Conservation (phyloP, 192 early-diverging fungal species). For the Coemansia nantahalensis region DNA sequence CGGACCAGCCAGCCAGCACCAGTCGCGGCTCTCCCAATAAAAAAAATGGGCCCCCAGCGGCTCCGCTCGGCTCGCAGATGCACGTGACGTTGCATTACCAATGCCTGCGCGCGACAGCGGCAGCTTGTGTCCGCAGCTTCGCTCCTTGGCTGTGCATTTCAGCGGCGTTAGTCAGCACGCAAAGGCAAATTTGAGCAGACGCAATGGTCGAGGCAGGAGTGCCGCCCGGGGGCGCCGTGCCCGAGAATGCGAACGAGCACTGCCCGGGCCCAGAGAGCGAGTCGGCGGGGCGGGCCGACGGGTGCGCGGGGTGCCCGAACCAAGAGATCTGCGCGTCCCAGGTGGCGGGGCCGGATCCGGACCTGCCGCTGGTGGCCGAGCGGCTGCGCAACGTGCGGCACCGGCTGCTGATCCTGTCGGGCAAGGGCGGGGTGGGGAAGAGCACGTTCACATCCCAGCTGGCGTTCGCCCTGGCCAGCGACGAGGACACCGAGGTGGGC, state of each 20-base stretch:
- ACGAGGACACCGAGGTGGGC: slow-evolving; percentile 58
- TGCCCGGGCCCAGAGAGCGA: slow-evolving; percentile 74
- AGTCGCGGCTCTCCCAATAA: too few relatives aligned
- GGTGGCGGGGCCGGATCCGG: slow-evolving; percentile 81
- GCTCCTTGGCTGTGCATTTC: too few relatives aligned
- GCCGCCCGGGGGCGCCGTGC: slow-evolving; percentile 19
- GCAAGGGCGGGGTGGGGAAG: slow-evolving; percentile 99
- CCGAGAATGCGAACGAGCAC: slow-evolving; percentile 69
- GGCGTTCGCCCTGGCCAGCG: slow-evolving; percentile 69
- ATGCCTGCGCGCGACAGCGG: too few relatives aligned
- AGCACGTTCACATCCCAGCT: slow-evolving; percentile 87
- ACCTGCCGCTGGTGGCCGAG: slow-evolving; percentile 62
- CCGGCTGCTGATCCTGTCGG: slow-evolving; percentile 92
- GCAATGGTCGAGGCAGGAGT: slow-evolving; percentile 3
- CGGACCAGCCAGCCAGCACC: too few relatives aligned
- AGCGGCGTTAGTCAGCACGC: too few relatives aligned
- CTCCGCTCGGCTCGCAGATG: too few relatives aligned
- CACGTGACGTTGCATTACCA: too few relatives aligned
- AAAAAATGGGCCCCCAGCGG: too few relatives aligned
- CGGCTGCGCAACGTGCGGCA: slow-evolving; percentile 64
- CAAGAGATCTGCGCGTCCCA: slow-evolving; percentile 71
- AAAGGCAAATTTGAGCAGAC: too few relatives aligned
- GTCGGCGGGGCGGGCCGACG: slow-evolving; percentile 66
- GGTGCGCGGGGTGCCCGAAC: slow-evolving; percentile 83
- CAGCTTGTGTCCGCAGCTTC: too few relatives aligned